These are phyloP conservation scores for Parmelia sp. DNA, from an alignment of 495 filamentous ascomycete species.

Conservation along the genomic window DNA sequence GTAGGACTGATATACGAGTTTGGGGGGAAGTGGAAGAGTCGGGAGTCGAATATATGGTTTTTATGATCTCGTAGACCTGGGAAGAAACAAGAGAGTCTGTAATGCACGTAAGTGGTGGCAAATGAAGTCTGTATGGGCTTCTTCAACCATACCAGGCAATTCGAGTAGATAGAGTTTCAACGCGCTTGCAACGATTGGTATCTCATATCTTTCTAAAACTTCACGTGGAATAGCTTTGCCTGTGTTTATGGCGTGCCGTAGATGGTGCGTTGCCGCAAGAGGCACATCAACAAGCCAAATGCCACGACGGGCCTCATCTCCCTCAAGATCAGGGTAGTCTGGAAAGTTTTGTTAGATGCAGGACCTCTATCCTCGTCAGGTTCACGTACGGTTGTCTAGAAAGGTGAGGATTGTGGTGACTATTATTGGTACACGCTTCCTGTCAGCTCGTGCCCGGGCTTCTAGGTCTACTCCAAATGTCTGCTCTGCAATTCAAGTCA, in stretches of 20 bases:
- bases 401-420: constrained; percentile 90
- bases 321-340: constrained; percentile 95
- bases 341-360: constrained; percentile 16
- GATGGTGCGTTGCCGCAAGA: constrained; percentile 73
- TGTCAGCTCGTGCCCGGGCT: constrained; percentile 82
- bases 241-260: constrained; percentile 77
- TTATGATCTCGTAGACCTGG: constrained; percentile 97
- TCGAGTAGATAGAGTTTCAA: constrained; percentile 95
- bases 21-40: constrained; percentile 59
- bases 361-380: constrained; percentile 19
- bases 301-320: constrained; percentile 83
- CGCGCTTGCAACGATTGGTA: constrained; percentile 86
- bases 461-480: constrained; percentile 97
- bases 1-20: constrained; percentile 81
- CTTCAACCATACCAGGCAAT: constrained; percentile 62
- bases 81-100: constrained; percentile 94
- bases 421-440: constrained; percentile 89
- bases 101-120: constrained; percentile 11
- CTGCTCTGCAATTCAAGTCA: constrained; percentile 57
- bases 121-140: not conserved
- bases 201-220: constrained; percentile 75
- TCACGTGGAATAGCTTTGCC: constrained; percentile 76
- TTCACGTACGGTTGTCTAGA: constrained; percentile 69
- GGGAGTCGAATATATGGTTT: constrained; percentile 72
- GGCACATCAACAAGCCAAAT: constrained; percentile 95